A percentile compares a stretch with the other conserved stretches of the same genome.
Conservation (phyloP, 2,329 filamentous ascomycete species). For the Colletotrichum higginsianum region DNA sequence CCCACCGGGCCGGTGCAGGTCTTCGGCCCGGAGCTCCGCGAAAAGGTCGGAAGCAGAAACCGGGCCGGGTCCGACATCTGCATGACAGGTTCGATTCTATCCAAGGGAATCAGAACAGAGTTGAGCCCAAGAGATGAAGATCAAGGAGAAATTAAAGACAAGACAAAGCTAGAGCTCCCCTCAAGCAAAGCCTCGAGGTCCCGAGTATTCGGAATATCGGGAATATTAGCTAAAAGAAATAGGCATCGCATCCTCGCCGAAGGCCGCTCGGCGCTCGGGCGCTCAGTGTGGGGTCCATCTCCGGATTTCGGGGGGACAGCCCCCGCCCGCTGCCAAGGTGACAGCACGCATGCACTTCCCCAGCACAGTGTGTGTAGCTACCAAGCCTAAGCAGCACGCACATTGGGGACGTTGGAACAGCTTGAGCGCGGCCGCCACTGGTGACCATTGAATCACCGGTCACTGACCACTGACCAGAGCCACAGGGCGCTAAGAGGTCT, state of each 20-base stretch:
- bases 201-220: conserved; percentile 21
- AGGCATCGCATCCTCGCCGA: conserved; percentile 16
- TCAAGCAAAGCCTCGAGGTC: background rate
- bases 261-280: conserved; percentile 34
- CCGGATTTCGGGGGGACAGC: conserved; percentile 33
- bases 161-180: too few species aligned
- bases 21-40: background rate
- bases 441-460: too few species aligned
- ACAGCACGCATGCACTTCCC: background rate
- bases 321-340: conserved; percentile 16
- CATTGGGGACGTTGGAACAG: background rate
- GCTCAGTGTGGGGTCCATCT: conserved; percentile 40
- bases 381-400: background rate
- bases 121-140: background rate
- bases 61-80: conserved; percentile 2
- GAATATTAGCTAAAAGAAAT: conserved; percentile 36
- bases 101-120: background rate
- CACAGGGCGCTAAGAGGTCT: conserved; percentile 9
- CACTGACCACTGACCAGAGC: conserved; percentile 9
- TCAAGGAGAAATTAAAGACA: too few species aligned
- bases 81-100: background rate
- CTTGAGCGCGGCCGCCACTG: too few species aligned
- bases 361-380: background rate
- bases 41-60: background rate
- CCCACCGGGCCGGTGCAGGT: conserved; percentile 1